Conservation (phyloP, 768 basidiomycete genomes). For the Mycena capillaripes region DNA sequence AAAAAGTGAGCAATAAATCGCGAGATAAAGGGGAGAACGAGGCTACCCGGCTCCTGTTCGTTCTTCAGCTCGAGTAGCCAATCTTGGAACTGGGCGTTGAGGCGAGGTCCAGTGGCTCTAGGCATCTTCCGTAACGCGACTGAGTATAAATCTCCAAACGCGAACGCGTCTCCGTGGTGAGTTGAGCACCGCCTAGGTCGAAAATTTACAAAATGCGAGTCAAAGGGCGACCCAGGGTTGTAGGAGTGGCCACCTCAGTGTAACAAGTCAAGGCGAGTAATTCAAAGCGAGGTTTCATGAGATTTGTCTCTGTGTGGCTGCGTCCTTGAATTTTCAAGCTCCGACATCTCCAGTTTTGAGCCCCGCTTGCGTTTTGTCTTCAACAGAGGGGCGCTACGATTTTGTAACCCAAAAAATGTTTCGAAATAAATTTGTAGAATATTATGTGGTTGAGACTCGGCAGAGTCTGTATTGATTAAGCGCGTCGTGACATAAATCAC, state of each 20-base stretch:
- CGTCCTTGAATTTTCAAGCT: background rate
- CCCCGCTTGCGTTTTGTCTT: no score
- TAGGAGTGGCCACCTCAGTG: background rate
- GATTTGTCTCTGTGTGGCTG: background rate
- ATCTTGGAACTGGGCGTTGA: constrained; percentile 11
- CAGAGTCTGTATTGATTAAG: no score
- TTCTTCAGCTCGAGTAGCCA: constrained; percentile 12
- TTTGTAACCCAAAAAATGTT: no score
- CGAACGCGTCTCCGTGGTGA: background rate
- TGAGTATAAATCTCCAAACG: background rate
- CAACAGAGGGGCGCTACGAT: no score
- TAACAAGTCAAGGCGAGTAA: background rate
- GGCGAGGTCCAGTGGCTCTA: constrained; percentile 1
- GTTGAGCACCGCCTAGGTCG: background rate
- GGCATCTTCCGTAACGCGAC: constrained; percentile 2
- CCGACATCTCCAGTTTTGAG: no score
- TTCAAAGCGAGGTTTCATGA: background rate
- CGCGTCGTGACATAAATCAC: no score
- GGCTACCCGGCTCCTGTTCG: constrained; percentile 8
- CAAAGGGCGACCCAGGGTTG: background rate
- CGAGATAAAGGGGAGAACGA: no score
- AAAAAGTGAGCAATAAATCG: background rate
- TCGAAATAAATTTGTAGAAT: no score
- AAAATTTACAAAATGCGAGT: background rate
- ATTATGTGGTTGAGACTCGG: no score